Conservation (phyloP, 768 basidiomycete species). For the Lactarius sp. region DNA sequence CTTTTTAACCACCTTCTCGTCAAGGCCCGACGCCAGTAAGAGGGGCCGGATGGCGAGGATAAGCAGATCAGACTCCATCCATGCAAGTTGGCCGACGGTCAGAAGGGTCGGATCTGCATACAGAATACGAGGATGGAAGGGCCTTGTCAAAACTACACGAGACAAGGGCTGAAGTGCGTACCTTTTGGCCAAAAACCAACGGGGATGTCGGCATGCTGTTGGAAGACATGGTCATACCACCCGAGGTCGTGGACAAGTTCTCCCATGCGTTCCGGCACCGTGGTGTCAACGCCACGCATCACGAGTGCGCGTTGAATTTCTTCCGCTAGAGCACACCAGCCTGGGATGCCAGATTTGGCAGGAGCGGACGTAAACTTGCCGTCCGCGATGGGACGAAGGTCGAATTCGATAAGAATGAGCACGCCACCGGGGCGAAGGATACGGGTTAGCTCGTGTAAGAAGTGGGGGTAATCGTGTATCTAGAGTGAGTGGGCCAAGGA, state of each 20-base stretch:
- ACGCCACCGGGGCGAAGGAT: slow-evolving; percentile 68
- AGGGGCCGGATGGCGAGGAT: slow-evolving; percentile 59
- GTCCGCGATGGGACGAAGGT: slow-evolving; percentile 47
- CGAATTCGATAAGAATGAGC: slow-evolving; percentile 60
- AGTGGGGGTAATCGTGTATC: slow-evolving; percentile 58
- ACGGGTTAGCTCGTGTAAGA: slow-evolving; percentile 57
- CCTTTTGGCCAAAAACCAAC: slow-evolving; percentile 68
- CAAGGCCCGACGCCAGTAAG: slow-evolving; percentile 48
- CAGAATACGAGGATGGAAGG: slow-evolving; percentile 1
- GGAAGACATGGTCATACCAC: slow-evolving; percentile 52
- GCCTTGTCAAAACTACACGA: slow-evolving; percentile 6
- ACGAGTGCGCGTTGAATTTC: slow-evolving; percentile 53
- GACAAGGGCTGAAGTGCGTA: slow-evolving; percentile 28
- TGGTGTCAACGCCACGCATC: slow-evolving; percentile 49
- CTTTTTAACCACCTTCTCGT: slow-evolving; percentile 48
- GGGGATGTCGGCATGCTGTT: slow-evolving; percentile 56
- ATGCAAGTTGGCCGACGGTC: slow-evolving; percentile 64
- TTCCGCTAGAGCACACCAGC: slow-evolving; percentile 64
- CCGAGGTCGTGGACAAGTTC: slow-evolving; percentile 45
- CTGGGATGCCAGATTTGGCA: slow-evolving; percentile 39
- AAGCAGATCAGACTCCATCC: slow-evolving; percentile 67
- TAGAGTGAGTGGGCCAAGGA: slow-evolving; percentile 26
- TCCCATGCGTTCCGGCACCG: slow-evolving; percentile 52
- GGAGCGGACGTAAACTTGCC: slow-evolving; percentile 36
- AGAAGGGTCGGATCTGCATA: slow-evolving; percentile 49